Percentiles rank a stretch among this genome's conserved stretches.
Conservation (phyloP, 371 early-diverging fungal species). For the Rhizomucor miehei region DNA sequence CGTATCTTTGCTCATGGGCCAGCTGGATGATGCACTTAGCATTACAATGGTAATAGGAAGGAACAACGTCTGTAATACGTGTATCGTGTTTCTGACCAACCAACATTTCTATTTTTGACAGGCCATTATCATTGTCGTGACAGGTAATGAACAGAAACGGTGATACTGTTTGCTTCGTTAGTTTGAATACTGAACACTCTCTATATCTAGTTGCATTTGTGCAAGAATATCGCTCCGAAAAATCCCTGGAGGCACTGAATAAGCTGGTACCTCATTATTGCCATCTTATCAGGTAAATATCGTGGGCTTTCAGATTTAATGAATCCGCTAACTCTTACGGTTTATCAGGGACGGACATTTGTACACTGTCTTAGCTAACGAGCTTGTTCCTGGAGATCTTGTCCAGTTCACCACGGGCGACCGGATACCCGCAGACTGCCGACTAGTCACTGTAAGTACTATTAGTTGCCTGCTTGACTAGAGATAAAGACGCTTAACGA, state of each 20-base stretch:
- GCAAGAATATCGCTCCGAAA: slow-evolving; percentile 87
- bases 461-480: background rate
- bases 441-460: slow-evolving; percentile 57
- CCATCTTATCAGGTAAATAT: slow-evolving; percentile 69
- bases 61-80: background rate
- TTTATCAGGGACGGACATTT: slow-evolving; percentile 57
- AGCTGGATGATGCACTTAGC: slow-evolving; percentile 91
- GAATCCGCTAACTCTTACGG: background rate
- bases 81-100: background rate
- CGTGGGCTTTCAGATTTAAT: background rate
- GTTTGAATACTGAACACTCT: background rate
- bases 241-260: slow-evolving; percentile 83
- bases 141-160: slow-evolving; percentile 49
- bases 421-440: slow-evolving; percentile 85
- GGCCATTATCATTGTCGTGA: slow-evolving; percentile 87
- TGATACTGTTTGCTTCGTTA: background rate
- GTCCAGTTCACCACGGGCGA: slow-evolving; percentile 83
- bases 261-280: slow-evolving; percentile 86
- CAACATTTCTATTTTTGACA: slow-evolving; percentile 18
- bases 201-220: slow-evolving; percentile 75
- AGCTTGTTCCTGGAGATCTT: slow-evolving; percentile 86
- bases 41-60: slow-evolving; percentile 74
- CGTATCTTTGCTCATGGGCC: slow-evolving; percentile 83
- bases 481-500: background rate
- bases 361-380: slow-evolving; percentile 59